Base-by-base conservation (phyloP, 2,329 filamentous ascomycete species). In the Hirsutella thompsonii region DNA sequence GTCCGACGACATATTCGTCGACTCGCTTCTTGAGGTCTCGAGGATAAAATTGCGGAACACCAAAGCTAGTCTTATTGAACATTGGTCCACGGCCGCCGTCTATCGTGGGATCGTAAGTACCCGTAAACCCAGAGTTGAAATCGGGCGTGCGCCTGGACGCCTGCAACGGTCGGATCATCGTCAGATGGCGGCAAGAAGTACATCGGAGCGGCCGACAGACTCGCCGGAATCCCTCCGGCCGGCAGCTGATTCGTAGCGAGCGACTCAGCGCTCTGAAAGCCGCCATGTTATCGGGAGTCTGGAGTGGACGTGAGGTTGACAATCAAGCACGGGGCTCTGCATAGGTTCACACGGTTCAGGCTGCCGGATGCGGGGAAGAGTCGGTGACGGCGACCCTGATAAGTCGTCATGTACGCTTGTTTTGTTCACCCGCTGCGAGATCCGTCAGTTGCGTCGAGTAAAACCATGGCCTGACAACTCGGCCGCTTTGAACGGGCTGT, bases 1-100 rank as follows among this genome's bases (percentile, higher is more conserved):
- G 92, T 33, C 90, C 92, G 4, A 98, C 90, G 2, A 98, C 90
- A 58, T 93, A 98, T 56, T 92, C 84, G 58, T 98, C 92, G 26
- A 96, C 78, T 53, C 92, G 83, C 55, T 86, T 79, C 68, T 96
- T 95, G 52, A 98, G 70, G 51, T 78, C 71, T 43, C 73, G 68
- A 2, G 77, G 77, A 41, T 81, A 81, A 56, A 81, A 77, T 39
- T 73, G 67, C 2, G 76, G 74, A 14, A 79, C 74, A 41, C 76
- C 76, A 48, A 75, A 73, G 41, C 59, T 70, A 42, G 63, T 52
- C 55, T 74, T 75, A 45, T 59, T 68, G 55, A 77, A 78, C 68
- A 79, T 78, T 32, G 74, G 74, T 3, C 74, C 74, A 8, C 73
- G 67, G 26, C 69, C 69, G n/a, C 55, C 48, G 18, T 76, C 71